These are phyloP conservation scores for Trichoderma orchidacearum DNA, from an alignment of 495 filamentous ascomycete genomes.

Conservation along the genomic window DNA sequence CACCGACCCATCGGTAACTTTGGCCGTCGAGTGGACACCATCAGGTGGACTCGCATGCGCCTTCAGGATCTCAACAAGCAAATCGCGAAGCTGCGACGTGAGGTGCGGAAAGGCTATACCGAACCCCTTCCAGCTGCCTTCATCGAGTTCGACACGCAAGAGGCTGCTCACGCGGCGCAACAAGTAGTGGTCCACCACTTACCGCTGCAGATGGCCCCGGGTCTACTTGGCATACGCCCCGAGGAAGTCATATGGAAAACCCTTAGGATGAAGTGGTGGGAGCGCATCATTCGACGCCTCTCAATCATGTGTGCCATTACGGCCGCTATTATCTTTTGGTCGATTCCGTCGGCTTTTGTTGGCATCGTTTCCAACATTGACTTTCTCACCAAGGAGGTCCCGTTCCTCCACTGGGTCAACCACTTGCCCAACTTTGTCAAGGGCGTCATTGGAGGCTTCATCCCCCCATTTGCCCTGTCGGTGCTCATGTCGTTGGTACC, in stretches of 20 bases:
- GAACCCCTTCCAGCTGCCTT: constrained; percentile 50
- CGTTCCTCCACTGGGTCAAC: constrained; percentile 55
- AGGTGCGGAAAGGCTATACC: constrained; percentile 23
- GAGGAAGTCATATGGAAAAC: constrained; percentile 76
- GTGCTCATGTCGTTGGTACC: constrained; percentile 72
- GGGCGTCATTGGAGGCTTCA: constrained; percentile 64
- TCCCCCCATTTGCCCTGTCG: constrained; percentile 62
- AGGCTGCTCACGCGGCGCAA: constrained; percentile 68
- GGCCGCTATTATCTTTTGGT: constrained; percentile 76
- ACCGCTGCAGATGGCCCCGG: constrained; percentile 69
- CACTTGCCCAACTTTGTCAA: constrained; percentile 49
- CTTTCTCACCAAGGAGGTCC: constrained; percentile 42
- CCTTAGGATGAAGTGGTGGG: constrained; percentile 69
- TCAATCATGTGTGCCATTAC: constrained; percentile 49
- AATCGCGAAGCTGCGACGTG: constrained; percentile 53
- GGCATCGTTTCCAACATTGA: constrained; percentile 70
- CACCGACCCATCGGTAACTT: constrained; percentile 34
- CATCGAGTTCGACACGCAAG: constrained; percentile 66
- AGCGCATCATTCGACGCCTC: constrained; percentile 54
- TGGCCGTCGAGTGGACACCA: constrained; percentile 59
- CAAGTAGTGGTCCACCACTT: constrained; percentile 71
- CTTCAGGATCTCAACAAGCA: constrained; percentile 61
- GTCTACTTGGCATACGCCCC: constrained; percentile 67
- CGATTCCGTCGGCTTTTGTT: constrained; percentile 70
- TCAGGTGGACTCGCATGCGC: constrained; percentile 68